Evolutionary conservation across 2,329 filamentous ascomycete species (phyloP).

Genomic region (Podosphaera fusca): DNA sequence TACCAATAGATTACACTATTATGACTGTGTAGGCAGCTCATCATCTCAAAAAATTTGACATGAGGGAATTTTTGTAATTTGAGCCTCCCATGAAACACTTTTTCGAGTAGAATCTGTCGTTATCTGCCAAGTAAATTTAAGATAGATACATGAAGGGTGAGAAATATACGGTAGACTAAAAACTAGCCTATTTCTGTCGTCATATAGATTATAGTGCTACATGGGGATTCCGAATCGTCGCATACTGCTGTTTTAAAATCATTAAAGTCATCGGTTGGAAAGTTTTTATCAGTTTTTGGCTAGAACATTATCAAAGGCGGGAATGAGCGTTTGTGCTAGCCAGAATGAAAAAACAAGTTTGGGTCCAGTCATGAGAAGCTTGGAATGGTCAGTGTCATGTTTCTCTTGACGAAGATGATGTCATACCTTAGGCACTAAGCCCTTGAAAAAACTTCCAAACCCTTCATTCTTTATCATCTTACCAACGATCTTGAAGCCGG

Average conservation of each 20-base stretch:
- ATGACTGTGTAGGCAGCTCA: no score
- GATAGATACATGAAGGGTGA: no score
- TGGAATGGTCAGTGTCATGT: conserved; percentile 4
- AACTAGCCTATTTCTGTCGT: no score
- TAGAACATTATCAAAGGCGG: conserved; percentile 50
- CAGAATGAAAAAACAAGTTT: conserved; percentile 99
- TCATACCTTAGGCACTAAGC: conserved; percentile 64
- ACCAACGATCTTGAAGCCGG: conserved; percentile 70
- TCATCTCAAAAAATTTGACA: no score
- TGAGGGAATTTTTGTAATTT: no score
- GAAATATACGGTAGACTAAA: no score
- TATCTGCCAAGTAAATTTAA: no score
- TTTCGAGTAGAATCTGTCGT: no score
- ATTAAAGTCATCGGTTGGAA: not conserved
- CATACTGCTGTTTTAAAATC: not conserved
- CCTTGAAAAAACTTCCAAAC: conserved; percentile 81
- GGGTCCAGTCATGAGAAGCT: conserved; percentile 93
- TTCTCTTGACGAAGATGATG: not conserved
- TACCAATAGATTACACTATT: no score
- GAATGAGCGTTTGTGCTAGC: conserved; percentile 95
- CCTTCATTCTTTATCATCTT: conserved; percentile 93
- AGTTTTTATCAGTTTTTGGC: conserved; percentile 9
- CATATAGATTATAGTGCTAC: not conserved
- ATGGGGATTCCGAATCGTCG: not conserved
- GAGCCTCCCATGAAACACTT: no score